Conservation (phyloP, 2,329 filamentous ascomycete species). For the Pseudogymnoascus sp. region DNA sequence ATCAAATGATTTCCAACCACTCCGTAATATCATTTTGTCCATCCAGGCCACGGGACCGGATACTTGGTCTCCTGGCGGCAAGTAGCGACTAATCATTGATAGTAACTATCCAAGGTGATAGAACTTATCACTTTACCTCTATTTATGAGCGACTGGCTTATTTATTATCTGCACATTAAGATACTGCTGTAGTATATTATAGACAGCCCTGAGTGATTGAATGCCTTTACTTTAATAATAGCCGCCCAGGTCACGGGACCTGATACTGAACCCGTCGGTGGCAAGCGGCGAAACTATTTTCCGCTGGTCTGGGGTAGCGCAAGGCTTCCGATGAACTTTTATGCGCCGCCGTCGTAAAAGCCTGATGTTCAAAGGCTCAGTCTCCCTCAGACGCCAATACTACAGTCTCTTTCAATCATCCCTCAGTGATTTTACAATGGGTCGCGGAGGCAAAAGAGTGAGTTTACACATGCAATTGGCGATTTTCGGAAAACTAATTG, state of each 20-base stretch:
- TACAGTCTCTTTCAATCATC: background rate
- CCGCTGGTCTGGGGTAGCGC: conserved; percentile 4
- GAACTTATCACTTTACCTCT: too few species aligned
- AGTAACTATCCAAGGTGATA: too few species aligned
- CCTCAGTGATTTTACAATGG: conserved; percentile 5
- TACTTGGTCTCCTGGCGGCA: too few species aligned
- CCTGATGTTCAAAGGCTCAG: conserved; percentile 4
- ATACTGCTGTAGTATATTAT: too few species aligned
- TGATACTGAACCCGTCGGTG: background rate
- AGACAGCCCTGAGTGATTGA: too few species aligned
- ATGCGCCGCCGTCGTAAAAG: conserved; percentile 6
- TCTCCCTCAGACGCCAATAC: background rate
- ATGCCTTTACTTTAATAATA: too few species aligned
- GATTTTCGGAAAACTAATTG: background rate
- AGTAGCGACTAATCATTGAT: too few species aligned
- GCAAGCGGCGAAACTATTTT: background rate
- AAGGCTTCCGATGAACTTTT: conserved; percentile 8
- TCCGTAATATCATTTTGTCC: background rate
- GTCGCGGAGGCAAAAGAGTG: conserved; percentile 13
- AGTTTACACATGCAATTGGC: background rate
- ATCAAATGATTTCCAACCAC: background rate
- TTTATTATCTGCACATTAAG: too few species aligned
- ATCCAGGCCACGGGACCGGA: too few species aligned
- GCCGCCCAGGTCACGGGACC: background rate
- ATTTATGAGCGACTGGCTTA: too few species aligned